Base-by-base conservation (phyloP, 495 filamentous ascomycete genomes). In the Opeltia flavorubescens region DNA sequence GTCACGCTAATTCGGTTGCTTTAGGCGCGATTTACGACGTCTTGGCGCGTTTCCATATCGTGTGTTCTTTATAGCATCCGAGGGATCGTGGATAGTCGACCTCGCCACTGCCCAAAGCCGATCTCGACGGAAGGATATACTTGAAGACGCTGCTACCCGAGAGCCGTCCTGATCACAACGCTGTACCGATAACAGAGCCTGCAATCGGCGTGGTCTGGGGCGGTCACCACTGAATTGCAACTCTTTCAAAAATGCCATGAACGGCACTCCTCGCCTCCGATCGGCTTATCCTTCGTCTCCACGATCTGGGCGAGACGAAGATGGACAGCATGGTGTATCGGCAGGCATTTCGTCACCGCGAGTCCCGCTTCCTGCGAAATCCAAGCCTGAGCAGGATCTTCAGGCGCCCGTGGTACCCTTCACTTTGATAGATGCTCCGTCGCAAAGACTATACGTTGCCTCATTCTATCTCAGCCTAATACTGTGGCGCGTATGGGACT, bases 401-500 rank as follows among this genome's bases (percentile, higher is more conserved):
- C 53, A 52, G 33, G 50, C 61, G 50, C 87, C 88, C n/a, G 59
- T 86, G 30, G 83, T 95, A 50, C 83, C 86, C 6, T 65, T 80
- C 41, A 66, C 69, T 38, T 58, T 91, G 30, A 64, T 95, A 51
- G 91, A 95, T 66, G 84, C 84, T 18, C 87, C 91, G 2, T 81
- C 80, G 12, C 91, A 98, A 64, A 75, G 91, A 23, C 70, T 91
- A 38, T 95, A 93, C 60, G 81, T 86, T 30, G 66, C 78, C n/a
- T 77, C 77, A 12, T 59, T 94, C 49, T 95, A 87, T 55, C 54
- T 80, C 24, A 69, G 66, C 5, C 65, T 98, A 26, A 69, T 80
- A 55, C 76, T 76, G 47, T 95, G 83, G 82, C 75, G 86, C 42
- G 59, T 89, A 8, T 94, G 85, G 58, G 89, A 98, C 64, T 89